Conservation (phyloP, 257 asterid genomes). For the Solanum microdontum region DNA sequence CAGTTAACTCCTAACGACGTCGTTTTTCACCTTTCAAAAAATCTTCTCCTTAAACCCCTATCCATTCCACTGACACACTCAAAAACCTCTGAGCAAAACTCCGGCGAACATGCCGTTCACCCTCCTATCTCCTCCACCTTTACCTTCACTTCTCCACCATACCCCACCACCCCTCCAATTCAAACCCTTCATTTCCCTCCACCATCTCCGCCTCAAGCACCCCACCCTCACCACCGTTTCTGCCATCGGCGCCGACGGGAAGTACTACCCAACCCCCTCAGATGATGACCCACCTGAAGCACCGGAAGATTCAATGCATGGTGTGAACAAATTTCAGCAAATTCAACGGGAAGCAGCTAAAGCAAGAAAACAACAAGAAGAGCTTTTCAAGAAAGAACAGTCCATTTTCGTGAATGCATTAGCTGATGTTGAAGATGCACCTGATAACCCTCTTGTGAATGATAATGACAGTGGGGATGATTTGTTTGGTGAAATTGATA, state of each 20-base stretch:
- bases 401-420: slow-evolving; percentile 61
- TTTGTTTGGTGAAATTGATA: slow-evolving; percentile 86
- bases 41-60: not conserved
- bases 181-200: slow-evolving; percentile 7
- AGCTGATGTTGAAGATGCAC: slow-evolving; percentile 56
- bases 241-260: slow-evolving; percentile 77
- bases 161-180: slow-evolving; percentile 23
- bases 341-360: slow-evolving; percentile 72
- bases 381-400: slow-evolving; percentile 50
- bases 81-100: not conserved
- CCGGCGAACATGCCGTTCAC: slow-evolving; percentile 1
- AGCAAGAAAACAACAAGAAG: slow-evolving; percentile 61
- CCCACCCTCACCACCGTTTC: slow-evolving; percentile 31
- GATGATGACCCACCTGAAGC: slow-evolving; percentile 98
- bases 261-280: slow-evolving; percentile 63
- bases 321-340: slow-evolving; percentile 80
- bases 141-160: slow-evolving; percentile 19
- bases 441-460: slow-evolving; percentile 8
- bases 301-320: slow-evolving; percentile 94
- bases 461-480: slow-evolving; percentile 54
- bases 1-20: not conserved
- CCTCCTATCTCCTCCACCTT: not conserved
- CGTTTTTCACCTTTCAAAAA: not conserved
- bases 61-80: not conserved
- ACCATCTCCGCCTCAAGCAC: slow-evolving; percentile 16